Conservation (phyloP, 208 protist genomes). For the Trypanosoma vivax region DNA sequence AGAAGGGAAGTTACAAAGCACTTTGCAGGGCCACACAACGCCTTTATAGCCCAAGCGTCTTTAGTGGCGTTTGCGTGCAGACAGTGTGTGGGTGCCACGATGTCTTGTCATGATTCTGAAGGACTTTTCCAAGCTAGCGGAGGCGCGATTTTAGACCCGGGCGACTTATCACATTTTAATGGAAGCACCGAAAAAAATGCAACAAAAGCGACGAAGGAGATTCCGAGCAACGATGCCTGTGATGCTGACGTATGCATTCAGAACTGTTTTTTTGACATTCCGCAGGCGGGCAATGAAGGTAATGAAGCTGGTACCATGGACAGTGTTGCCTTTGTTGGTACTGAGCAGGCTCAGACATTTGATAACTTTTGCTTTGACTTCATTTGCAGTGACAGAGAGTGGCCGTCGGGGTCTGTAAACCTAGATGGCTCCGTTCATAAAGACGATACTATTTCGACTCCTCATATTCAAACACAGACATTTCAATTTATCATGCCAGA, state of each 20-base stretch:
- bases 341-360: conserved; percentile 8
- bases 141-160: no score
- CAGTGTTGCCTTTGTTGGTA: not conserved
- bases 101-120: no score
- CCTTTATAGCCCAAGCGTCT: no score
- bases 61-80: no score
- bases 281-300: no score
- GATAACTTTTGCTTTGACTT: conserved; percentile 23
- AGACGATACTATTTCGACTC: not conserved
- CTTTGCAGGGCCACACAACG: no score
- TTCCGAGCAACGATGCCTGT: no score
- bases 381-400: conserved; percentile 13
- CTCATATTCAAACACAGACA: not conserved
- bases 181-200: not conserved
- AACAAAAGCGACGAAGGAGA: not conserved
- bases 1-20: no score
- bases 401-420: not conserved
- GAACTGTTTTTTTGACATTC: conserved; percentile 20
- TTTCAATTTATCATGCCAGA: conserved; percentile 16
- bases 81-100: no score
- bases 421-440: not conserved
- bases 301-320: not conserved
- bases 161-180: no score
- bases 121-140: no score
- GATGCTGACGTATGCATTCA: conserved; percentile 10